Conservation (phyloP, 75 land plant species). For the Adiantum capillusveneris region DNA sequence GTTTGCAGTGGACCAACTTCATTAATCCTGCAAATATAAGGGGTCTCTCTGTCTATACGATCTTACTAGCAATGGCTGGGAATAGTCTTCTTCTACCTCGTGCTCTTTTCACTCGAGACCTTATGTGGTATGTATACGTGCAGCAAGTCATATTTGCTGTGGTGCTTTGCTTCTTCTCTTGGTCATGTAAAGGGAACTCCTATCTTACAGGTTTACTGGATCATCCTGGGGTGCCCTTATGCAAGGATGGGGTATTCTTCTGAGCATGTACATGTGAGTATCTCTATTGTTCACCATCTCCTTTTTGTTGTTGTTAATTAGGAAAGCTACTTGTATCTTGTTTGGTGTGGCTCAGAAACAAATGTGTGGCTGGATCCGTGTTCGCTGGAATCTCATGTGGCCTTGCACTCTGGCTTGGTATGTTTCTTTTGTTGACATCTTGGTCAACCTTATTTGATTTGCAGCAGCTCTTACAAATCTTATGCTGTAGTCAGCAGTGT, state of each 20-base stretch:
- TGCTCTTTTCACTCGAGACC: conserved; percentile 22
- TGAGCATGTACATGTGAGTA: conserved; percentile 30
- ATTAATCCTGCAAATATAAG: conserved; percentile 27
- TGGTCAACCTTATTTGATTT: too few species aligned
- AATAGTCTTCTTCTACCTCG: conserved; percentile 27
- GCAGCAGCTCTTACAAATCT: too few species aligned
- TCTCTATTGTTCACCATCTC: not conserved
- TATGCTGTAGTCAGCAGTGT: too few species aligned
- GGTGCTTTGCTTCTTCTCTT: not conserved
- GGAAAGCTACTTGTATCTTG: not conserved
- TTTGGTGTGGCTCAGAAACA: conserved; percentile 12
- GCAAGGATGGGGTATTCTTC: conserved; percentile 23
- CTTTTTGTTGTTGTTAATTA: not conserved
- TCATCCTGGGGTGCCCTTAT: conserved; percentile 24
- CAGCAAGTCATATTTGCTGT: conserved; percentile 4
- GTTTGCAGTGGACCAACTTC: conserved; percentile 29
- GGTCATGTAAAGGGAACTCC: not conserved
- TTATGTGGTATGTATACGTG: conserved; percentile 15
- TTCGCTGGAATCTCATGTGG: conserved; percentile 13
- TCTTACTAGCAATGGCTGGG: conserved; percentile 31
- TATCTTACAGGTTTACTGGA: conserved; percentile 19
- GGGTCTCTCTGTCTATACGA: conserved; percentile 35
- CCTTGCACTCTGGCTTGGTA: conserved; percentile 20
- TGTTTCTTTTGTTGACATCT: not conserved
- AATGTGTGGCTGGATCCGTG: conserved; percentile 14